These are phyloP conservation scores for Zygotorulaspora sp. DNA, from an alignment of 805 yeast species.

Conservation along the genomic window DNA sequence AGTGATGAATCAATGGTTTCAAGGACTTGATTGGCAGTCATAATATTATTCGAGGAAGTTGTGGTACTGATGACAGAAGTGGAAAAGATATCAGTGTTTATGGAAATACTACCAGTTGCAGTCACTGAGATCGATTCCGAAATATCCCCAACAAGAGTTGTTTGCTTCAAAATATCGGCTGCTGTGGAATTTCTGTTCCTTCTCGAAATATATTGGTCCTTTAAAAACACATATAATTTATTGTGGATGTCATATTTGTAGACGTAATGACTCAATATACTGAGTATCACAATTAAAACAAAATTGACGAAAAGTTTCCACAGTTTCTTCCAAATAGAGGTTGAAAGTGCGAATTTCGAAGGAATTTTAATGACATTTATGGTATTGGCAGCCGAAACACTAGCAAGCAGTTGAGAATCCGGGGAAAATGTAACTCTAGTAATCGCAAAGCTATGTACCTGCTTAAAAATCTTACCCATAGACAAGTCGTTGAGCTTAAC, in stretches of 20 bases:
- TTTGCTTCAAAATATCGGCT: slow-evolving; percentile 18
- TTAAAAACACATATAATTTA: slow-evolving; percentile 17
- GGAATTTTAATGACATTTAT: slow-evolving; percentile 63
- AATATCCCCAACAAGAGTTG: slow-evolving; percentile 23
- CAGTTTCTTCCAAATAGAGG: slow-evolving; percentile 22
- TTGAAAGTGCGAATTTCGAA: slow-evolving; percentile 39
- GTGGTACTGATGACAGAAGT: too few species aligned
- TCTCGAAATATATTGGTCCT: slow-evolving; percentile 18
- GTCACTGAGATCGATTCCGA: background rate
- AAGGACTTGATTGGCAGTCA: too few species aligned
- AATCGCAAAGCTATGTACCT: slow-evolving; percentile 74
- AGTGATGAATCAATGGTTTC: too few species aligned
- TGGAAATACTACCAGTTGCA: background rate
- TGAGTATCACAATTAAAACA: slow-evolving; percentile 25
- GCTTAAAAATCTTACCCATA: slow-evolving; percentile 45
- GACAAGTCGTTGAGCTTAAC: slow-evolving; percentile 49
- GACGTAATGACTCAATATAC: slow-evolving; percentile 23
- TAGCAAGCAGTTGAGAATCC: slow-evolving; percentile 59
- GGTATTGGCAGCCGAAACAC: slow-evolving; percentile 73
- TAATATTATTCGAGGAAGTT: too few species aligned
- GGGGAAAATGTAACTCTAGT: slow-evolving; percentile 69
- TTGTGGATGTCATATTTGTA: slow-evolving; percentile 26
- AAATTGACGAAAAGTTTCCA: slow-evolving; percentile 25
- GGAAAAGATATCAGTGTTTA: too few species aligned
- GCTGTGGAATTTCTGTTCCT: slow-evolving; percentile 15